Conservation (phyloP, 2,329 filamentous ascomycete genomes). For the Zasmidium citrigriseum region DNA sequence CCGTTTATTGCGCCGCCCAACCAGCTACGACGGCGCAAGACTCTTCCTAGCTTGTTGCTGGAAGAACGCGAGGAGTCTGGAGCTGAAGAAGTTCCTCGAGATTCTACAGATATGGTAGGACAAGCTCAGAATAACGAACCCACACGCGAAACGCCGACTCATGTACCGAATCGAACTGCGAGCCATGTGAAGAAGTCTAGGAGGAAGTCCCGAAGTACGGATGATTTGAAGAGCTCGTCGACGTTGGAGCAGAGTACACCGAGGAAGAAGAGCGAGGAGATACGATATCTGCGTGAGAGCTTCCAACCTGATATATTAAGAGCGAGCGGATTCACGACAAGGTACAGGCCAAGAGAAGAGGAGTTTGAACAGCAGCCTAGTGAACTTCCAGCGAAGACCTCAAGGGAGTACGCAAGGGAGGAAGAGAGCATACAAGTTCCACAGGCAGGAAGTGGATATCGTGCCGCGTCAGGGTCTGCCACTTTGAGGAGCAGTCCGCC, state of each 20-base stretch:
- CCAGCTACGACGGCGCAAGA: constrained; percentile 32
- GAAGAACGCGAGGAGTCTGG: constrained; percentile 24
- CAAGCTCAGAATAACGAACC: background rate
- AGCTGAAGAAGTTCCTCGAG: constrained; percentile 11
- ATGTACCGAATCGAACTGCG: constrained; percentile 9
- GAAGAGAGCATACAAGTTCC: background rate
- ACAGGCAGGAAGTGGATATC: background rate
- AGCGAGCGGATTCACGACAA: constrained; percentile 29
- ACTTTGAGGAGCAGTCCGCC: constrained; percentile 21
- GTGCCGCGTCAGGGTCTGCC: constrained; percentile 7
- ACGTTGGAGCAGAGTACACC: constrained; percentile 20
- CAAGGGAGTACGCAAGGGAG: background rate
- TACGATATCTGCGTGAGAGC: constrained; percentile 39
- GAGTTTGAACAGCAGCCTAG: constrained; percentile 11
- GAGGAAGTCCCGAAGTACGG: constrained; percentile 37
- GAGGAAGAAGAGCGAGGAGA: constrained; percentile 38
- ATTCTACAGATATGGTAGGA: background rate
- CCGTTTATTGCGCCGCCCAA: constrained; percentile 31
- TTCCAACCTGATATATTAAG: constrained; percentile 30
- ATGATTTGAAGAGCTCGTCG: constrained; percentile 29
- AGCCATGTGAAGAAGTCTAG: constrained; percentile 25
- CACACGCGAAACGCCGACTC: constrained; percentile 4
- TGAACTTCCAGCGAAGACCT: background rate
- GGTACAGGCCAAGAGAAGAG: constrained; percentile 1
- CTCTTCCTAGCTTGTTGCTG: constrained; percentile 33